These are phyloP conservation scores for Tanacetum coccineum DNA, from an alignment of 129 eudicot genomes.

Conservation along the genomic window DNA sequence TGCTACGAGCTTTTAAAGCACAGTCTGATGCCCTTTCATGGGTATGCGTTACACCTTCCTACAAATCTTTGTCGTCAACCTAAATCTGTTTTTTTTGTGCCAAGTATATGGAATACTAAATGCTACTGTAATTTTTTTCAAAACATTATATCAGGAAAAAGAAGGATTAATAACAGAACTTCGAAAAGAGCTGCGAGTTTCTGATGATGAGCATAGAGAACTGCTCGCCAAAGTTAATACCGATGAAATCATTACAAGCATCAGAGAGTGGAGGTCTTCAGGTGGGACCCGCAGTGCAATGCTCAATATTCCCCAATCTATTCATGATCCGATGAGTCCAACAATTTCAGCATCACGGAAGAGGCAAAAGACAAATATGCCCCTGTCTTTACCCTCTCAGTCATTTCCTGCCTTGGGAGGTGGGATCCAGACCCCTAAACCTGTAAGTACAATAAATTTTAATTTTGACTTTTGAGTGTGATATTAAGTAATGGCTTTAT, in stretches of 20 bases:
- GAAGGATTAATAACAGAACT: conserved; percentile 97
- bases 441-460: conserved; percentile 41
- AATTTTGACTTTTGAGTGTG: conserved; percentile 1
- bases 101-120: conserved; percentile 20
- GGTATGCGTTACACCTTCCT: conserved; percentile 42
- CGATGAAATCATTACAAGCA: conserved; percentile 79
- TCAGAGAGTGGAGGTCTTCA: conserved; percentile 93
- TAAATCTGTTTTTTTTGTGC: background rate
- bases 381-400: conserved; percentile 49
- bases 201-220: conserved; percentile 98
- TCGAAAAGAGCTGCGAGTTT: conserved; percentile 92
- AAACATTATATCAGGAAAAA: conserved; percentile 58
- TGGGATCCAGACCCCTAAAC: conserved; percentile 58
- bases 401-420: conserved; percentile 46
- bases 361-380: conserved; percentile 61
- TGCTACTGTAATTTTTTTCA: background rate
- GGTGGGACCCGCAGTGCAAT: conserved; percentile 56
- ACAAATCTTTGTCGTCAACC: conserved; percentile 2
- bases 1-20: conserved; percentile 92
- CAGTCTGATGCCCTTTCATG: conserved; percentile 97
- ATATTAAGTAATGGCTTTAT: conserved; percentile 2
- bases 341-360: conserved; percentile 79
- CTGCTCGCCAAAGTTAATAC: conserved; percentile 76
- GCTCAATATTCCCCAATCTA: conserved; percentile 52
- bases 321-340: conserved; percentile 67